phyloP scores from a whole-genome alignment of 306 rosid genomes.

The Lotus japonicus region DNA sequence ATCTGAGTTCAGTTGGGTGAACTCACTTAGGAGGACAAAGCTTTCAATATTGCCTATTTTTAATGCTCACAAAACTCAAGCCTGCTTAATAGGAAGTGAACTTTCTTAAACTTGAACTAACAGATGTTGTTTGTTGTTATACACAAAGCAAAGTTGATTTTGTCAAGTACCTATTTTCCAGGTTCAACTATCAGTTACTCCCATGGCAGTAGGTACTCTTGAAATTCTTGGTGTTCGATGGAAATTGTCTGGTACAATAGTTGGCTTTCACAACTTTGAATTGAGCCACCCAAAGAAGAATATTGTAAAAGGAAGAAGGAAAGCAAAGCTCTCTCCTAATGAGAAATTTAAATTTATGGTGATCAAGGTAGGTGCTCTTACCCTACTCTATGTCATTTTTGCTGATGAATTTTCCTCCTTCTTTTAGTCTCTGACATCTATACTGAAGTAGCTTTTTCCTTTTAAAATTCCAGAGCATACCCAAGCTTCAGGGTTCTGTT shows the following conservation, averaged over 20 bases:
- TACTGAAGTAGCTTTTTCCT: slow-evolving; percentile 17
- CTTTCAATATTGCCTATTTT: too few relatives aligned
- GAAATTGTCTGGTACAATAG: slow-evolving; percentile 72
- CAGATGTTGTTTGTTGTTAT: not conserved
- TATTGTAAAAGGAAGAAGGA: slow-evolving; percentile 47
- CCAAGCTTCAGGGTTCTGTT: slow-evolving; percentile 76
- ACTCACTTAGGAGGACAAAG: too few relatives aligned
- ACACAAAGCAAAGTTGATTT: slow-evolving; percentile 7
- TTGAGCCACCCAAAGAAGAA: slow-evolving; percentile 49
- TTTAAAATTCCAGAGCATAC: slow-evolving; percentile 61
- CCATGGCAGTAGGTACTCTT: slow-evolving; percentile 67
- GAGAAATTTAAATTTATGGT: slow-evolving; percentile 74
- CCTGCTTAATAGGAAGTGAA: too few relatives aligned
- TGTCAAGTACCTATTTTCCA: slow-evolving; percentile 31
- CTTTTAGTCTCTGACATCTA: not conserved
- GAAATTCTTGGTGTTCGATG: slow-evolving; percentile 81
- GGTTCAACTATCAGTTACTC: slow-evolving; percentile 91
- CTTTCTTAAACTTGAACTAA: too few relatives aligned
- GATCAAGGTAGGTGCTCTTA: slow-evolving; percentile 57
- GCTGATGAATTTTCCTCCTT: not conserved
- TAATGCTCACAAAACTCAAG: too few relatives aligned
- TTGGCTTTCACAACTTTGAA: slow-evolving; percentile 78
- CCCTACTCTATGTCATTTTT: not conserved
- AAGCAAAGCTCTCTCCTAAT: slow-evolving; percentile 30
- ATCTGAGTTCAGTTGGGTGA: too few relatives aligned